Base-by-base conservation (phyloP, 2,329 filamentous ascomycete genomes). In the Dactylellina parvicollis region DNA sequence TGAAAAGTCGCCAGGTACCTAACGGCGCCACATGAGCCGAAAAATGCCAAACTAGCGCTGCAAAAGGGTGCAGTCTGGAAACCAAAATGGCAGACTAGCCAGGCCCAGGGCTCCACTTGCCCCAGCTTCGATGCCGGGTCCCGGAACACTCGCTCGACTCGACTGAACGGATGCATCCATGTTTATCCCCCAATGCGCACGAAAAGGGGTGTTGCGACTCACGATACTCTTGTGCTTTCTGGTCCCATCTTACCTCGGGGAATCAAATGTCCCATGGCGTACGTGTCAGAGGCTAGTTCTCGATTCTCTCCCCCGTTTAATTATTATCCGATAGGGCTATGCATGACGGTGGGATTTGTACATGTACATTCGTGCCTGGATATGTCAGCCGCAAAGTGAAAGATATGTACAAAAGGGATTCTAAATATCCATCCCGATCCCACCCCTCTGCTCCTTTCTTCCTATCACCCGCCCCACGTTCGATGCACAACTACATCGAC, bases 261-360 rank as follows among this genome's bases (percentile, higher is more conserved):
- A 30, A 36, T 20, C 47, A 34, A 26, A 14, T 30, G 10, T 28
- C 47, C 47, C 26, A 9, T 10, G n/a, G 34, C 52, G 26, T 10
- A 24, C 34, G 18, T 57, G 52, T 38, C 50, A 38, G 24, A 54
- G 47, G 18, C 28, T 18, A 42, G 44, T 18, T 24, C 24, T 34
- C 36, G n/a, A n/a, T 44, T n/a, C 16, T n/a, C 18, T 44, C 32
- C 8, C 32, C 46, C 2, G 14, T 26, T 30, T 62, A 30, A 52
- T 44, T 64, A 64, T 64, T 64, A 44, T 64, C 59, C 59, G 59
- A 64, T 64, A 54, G 59, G 46, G 46, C 46, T 64, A 5, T 18
- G 14, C n/a, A n/a, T n/a, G n/a, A n/a, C 34, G 32, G 16, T 46
- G 59, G 57, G 22, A 32, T 54, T 62, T 54, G 32, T 28, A 47